These are phyloP conservation scores for Magnaporthales sp. DNA, from an alignment of 2,329 filamentous ascomycete genomes.

Conservation along the genomic window DNA sequence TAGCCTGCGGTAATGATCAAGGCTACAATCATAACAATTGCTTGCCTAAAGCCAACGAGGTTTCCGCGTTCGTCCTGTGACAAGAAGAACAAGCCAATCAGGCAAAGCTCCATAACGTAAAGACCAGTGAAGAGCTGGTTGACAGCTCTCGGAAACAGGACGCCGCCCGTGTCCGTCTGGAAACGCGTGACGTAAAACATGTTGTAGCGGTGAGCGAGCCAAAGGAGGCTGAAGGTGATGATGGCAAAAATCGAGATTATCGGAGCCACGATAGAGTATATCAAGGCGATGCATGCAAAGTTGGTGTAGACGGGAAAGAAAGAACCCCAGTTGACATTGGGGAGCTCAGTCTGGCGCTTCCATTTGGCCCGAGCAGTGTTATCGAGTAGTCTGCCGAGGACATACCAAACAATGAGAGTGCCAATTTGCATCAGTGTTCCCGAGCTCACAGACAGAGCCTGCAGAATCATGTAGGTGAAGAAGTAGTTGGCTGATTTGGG, in stretches of 20 bases:
- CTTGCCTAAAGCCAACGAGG: slow-evolving; percentile 55
- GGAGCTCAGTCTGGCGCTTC: slow-evolving; percentile 69
- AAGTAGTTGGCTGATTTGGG: slow-evolving; percentile 92
- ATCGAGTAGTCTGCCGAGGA: slow-evolving; percentile 74
- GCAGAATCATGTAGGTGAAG: slow-evolving; percentile 96
- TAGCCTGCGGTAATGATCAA: slow-evolving; percentile 64
- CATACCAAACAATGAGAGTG: slow-evolving; percentile 71
- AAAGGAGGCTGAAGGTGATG: slow-evolving; percentile 83
- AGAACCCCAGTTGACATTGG: slow-evolving; percentile 76
- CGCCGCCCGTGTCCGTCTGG: slow-evolving; percentile 80
- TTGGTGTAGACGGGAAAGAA: slow-evolving; percentile 97
- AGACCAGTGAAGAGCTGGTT: slow-evolving; percentile 93
- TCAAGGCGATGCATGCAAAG: slow-evolving; percentile 82
- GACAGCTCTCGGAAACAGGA: slow-evolving; percentile 85
- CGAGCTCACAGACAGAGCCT: slow-evolving; percentile 83
- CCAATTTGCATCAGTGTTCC: slow-evolving; percentile 78
- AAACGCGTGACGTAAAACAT: slow-evolving; percentile 93
- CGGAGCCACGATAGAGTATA: slow-evolving; percentile 84
- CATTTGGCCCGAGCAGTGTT: slow-evolving; percentile 78
- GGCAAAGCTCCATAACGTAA: slow-evolving; percentile 87
- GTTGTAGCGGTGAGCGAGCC: slow-evolving; percentile 93
- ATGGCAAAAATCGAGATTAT: slow-evolving; percentile 90
- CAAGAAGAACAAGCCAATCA: slow-evolving; percentile 86
- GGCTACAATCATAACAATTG: slow-evolving; percentile 73
- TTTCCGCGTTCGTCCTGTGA: slow-evolving; percentile 46